Evolutionary conservation across 129 eudicot species (phyloP), one percentile per base, ranked within the genome.

Genomic region (Rutidosis leptorrhynchoides): DNA sequence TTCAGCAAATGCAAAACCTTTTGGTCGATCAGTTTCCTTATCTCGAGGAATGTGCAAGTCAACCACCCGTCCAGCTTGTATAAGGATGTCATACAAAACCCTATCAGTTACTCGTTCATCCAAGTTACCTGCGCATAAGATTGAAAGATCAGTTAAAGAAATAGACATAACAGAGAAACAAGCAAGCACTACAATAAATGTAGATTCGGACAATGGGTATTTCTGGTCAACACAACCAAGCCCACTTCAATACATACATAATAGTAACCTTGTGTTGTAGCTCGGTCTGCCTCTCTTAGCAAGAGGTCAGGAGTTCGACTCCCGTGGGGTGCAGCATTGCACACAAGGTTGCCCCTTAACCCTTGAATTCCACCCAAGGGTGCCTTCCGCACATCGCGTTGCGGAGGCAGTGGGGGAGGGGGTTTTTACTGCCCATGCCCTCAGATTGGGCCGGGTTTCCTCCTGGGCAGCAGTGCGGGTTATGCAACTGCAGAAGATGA

Each of bases 1-100:
- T 71, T 92, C 91, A 14, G 96, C 98, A 83, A 92, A 92, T 43
- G 98, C 98, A 66, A 68, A 83, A 59, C 98, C 98, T 79, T 92
- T 92, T 7, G 91, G 91, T 59, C 83, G 72, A 71, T 85, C 87
- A 10, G 96, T 92, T 78, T 92, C 98, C 65, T 64, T 78, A 37
- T 82, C 87, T 51, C 83, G 76, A 11, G 83, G 87, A 63, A 82
- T 71, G 78, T 88, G 69, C 64, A 92, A 76, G 58, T 88, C 84
- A 37, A 92, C 95, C 21, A 92, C 85, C 16, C 89, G 89, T 4
- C 96, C 98, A 14, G 96, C 98, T 69, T 88, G 95, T 75, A 92
- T 88, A 29, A 92, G 87, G 52, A 92, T 88, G 64, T 92, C 96
- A 58, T 92, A 92, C 77, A 92, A 65, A 62, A 92, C 91, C 84